A percentile compares a stretch with the other conserved stretches of the same genome.
phyloP scores from a whole-genome alignment of 352 stramenopile genomes.

The Globisporangium canariense region DNA sequence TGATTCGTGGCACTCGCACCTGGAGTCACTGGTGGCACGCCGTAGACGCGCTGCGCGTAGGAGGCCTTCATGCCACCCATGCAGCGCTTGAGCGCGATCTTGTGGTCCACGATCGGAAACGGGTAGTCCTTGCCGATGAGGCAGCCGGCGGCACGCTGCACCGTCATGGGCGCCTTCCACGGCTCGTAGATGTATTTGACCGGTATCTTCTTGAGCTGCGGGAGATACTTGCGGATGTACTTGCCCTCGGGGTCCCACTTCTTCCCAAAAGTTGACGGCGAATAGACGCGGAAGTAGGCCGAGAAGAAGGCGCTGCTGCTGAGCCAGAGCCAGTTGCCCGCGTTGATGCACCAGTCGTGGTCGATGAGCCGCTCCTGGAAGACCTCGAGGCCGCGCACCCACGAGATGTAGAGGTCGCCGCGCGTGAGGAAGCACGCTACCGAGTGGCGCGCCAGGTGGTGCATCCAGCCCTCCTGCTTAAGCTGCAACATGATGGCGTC shows the following conservation, averaged over 20 bases:
- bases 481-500: slow-evolving; percentile 97
- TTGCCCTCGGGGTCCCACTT: slow-evolving; percentile 94
- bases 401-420: slow-evolving; percentile 96
- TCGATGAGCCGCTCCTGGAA: slow-evolving; percentile 95
- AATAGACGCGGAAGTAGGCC: slow-evolving; percentile 98
- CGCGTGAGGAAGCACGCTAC: slow-evolving; percentile 98
- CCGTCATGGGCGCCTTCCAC: slow-evolving; percentile 91
- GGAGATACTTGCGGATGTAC: slow-evolving; percentile 93
- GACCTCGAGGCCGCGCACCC: slow-evolving; percentile 90
- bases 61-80: slow-evolving; percentile 87
- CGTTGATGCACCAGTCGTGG: slow-evolving; percentile 96
- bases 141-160: slow-evolving; percentile 74
- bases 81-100: slow-evolving; percentile 28
- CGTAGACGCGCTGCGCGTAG: slow-evolving; percentile 45
- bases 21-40: slow-evolving; percentile 1
- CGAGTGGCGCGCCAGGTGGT: slow-evolving; percentile 90
- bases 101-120: slow-evolving; percentile 93
- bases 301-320: slow-evolving; percentile 94
- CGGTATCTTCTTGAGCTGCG: slow-evolving; percentile 80
- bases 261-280: slow-evolving; percentile 91
- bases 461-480: slow-evolving; percentile 87
- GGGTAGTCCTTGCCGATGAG: slow-evolving; percentile 94
- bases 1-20: neutral
- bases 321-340: slow-evolving; percentile 98
- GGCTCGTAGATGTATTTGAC: slow-evolving; percentile 94